These are phyloP conservation scores for Purshia tridentata DNA, from an alignment of 306 rosid species.

Conservation along the genomic window DNA sequence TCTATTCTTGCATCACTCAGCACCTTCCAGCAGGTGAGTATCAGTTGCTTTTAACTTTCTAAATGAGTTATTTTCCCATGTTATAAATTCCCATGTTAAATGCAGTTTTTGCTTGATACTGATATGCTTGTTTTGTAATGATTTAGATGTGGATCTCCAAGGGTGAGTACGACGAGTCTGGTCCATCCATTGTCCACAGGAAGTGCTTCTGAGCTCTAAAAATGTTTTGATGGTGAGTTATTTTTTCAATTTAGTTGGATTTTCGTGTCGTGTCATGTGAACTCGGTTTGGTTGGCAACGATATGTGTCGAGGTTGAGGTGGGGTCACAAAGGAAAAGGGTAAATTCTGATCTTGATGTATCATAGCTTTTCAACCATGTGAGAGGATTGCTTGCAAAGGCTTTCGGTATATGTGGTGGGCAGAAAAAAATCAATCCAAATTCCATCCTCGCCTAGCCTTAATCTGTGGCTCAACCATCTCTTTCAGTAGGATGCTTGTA, in stretches of 20 bases:
- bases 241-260: conserved; percentile 63
- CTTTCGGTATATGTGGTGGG: conserved; percentile 48
- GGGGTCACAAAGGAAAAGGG: conserved; percentile 40
- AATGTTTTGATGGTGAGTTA: conserved; percentile 64
- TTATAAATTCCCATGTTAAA: neutral
- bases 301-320: conserved; percentile 38
- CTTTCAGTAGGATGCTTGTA: conserved; percentile 57
- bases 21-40: conserved; percentile 94
- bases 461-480: conserved; percentile 53
- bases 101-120: conserved; percentile 9
- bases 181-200: conserved; percentile 96
- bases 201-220: conserved; percentile 77
- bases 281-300: conserved; percentile 54
- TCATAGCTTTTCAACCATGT: conserved; percentile 29
- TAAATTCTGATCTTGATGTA: conserved; percentile 36
- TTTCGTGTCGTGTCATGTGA: conserved; percentile 78
- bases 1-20: conserved; percentile 98
- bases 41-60: neutral
- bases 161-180: conserved; percentile 95
- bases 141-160: conserved; percentile 93
- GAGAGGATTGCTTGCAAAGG: conserved; percentile 26
- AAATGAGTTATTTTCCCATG: neutral
- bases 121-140: conserved; percentile 6
- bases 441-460: conserved; percentile 33
- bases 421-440: conserved; percentile 40